phyloP scores from a whole-genome alignment of 23 red algal species.

The Pyropia yezoensis region DNA sequence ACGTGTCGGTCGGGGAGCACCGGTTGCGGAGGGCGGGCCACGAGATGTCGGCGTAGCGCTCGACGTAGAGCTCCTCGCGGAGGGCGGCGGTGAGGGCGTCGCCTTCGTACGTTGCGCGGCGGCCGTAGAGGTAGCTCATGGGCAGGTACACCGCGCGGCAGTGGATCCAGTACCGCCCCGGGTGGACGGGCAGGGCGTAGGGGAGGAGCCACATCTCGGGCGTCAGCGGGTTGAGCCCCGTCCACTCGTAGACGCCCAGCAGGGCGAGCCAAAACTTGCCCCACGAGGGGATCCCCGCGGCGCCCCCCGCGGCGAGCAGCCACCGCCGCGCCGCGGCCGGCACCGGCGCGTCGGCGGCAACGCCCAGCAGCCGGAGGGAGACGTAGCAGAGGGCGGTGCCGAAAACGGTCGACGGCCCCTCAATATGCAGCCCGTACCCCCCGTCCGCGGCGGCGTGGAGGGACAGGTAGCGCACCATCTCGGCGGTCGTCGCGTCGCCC shows the following conservation, averaged over 20 bases:
- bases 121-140: slow-evolving; percentile 92
- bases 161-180: slow-evolving; percentile 95
- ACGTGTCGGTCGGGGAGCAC: slow-evolving; percentile 80
- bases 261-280: slow-evolving; percentile 97
- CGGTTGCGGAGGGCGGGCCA: slow-evolving; percentile 55
- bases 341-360: slow-evolving; percentile 39
- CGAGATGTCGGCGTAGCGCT: slow-evolving; percentile 57
- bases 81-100: slow-evolving; percentile 46
- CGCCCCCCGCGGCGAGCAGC: slow-evolving; percentile 78
- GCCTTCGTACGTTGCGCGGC: slow-evolving; percentile 40
- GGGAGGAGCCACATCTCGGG: slow-evolving; percentile 98
- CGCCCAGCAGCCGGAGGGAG: slow-evolving; percentile 69
- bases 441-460: slow-evolving; percentile 86
- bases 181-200: slow-evolving; percentile 76
- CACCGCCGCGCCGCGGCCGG: slow-evolving; percentile 41
- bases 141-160: slow-evolving; percentile 91
- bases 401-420: slow-evolving; percentile 83
- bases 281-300: slow-evolving; percentile 79
- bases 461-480: slow-evolving; percentile 85
- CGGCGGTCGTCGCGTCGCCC: slow-evolving; percentile 6
- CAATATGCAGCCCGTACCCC: slow-evolving; percentile 96
- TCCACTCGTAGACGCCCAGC: slow-evolving; percentile 81
- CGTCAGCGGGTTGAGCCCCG: slow-evolving; percentile 85
- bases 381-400: slow-evolving; percentile 87
- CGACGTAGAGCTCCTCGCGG: slow-evolving; percentile 72